Evolutionary conservation across 805 yeast species (phyloP).

Genomic region (Tetrapisispora pingtungensis): DNA sequence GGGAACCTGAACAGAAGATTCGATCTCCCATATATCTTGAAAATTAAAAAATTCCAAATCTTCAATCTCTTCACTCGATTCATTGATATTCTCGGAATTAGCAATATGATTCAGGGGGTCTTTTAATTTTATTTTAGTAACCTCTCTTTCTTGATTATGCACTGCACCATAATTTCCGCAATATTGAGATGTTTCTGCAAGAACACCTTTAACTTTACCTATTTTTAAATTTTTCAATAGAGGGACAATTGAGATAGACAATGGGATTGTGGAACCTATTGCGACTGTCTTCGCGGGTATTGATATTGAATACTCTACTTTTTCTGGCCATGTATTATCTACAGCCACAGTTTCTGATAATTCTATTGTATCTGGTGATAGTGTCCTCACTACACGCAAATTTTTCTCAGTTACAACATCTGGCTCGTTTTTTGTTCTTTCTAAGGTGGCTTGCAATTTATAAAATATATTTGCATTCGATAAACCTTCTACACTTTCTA

Average conservation of each 20-base stretch:
- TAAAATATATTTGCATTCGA: conserved; percentile 69
- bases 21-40: conserved; percentile 67
- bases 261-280: conserved; percentile 68
- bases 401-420: conserved; percentile 59
- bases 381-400: conserved; percentile 72
- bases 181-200: conserved; percentile 59
- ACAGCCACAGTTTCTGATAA: conserved; percentile 86
- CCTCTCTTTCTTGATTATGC: conserved; percentile 51
- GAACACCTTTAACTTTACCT: conserved; percentile 56
- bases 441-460: conserved; percentile 68
- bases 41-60: conserved; percentile 11
- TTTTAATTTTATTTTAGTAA: conserved; percentile 42
- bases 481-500: conserved; percentile 85
- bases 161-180: conserved; percentile 50
- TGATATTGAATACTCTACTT: conserved; percentile 80
- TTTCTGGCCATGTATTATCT: conserved; percentile 91
- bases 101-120: conserved; percentile 22
- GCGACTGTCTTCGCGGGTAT: conserved; percentile 85
- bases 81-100: conserved; percentile 17
- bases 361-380: conserved; percentile 80
- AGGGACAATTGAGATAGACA: conserved; percentile 67
- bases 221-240: conserved; percentile 67
- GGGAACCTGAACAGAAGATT: conserved; percentile 54
- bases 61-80: conserved; percentile 5
- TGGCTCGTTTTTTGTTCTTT: conserved; percentile 66